Evolutionary conservation across 2,329 filamentous ascomycete species (phyloP).

Genomic region (Pezizomycotina sp.): DNA sequence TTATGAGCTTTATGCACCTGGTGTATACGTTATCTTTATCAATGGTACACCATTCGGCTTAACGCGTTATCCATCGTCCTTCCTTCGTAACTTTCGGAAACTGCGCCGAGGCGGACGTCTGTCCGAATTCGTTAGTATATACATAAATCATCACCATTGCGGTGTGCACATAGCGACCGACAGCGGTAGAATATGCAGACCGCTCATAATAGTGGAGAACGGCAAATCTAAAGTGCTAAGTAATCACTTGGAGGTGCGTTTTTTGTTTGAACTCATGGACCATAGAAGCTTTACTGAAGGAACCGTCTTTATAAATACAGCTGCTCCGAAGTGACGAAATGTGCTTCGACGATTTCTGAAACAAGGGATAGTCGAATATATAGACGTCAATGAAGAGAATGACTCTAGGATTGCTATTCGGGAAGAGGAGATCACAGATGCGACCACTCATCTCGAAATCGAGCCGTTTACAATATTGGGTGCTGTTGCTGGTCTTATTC

Average conservation of each 20-base stretch:
- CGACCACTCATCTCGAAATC: conserved; percentile 89
- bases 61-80: conserved; percentile 70
- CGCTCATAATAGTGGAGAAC: conserved; percentile 87
- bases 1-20: conserved; percentile 68
- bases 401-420: conserved; percentile 85
- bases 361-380: conserved; percentile 80
- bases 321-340: conserved; percentile 61
- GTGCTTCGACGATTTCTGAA: conserved; percentile 83
- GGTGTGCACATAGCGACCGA: conserved; percentile 93
- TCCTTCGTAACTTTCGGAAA: conserved; percentile 68
- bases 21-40: conserved; percentile 78
- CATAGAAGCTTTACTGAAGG: not conserved
- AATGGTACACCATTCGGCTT: conserved; percentile 89
- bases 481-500: conserved; percentile 87
- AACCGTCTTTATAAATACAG: conserved; percentile 9
- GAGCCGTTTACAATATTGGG: conserved; percentile 95
- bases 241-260: conserved; percentile 54
- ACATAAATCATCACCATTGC: conserved; percentile 82
- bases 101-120: conserved; percentile 80
- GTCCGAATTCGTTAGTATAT: conserved; percentile 91
- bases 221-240: conserved; percentile 63
- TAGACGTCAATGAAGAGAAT: conserved; percentile 97
- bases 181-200: conserved; percentile 88
- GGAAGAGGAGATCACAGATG: conserved; percentile 64
- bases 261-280: not conserved